Conservation (phyloP, 169 alveolate genomes). For the Cryptosporidium ryanae region DNA sequence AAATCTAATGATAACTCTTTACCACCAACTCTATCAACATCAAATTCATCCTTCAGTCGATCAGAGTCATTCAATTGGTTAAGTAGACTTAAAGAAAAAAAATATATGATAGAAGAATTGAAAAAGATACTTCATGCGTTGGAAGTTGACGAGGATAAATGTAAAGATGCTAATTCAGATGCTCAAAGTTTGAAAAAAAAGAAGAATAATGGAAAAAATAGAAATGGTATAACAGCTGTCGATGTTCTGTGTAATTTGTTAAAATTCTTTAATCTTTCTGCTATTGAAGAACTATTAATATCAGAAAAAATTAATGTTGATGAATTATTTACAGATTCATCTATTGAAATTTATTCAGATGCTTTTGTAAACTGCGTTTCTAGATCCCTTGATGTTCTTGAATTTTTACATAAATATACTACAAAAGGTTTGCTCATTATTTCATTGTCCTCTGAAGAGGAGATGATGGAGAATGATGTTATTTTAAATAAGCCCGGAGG, state of each 20-base stretch:
- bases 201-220: conserved; percentile 18
- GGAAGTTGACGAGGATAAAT: background rate
- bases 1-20: conserved; percentile 7
- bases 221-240: conserved; percentile 15
- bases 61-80: background rate
- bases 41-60: background rate
- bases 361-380: conserved; percentile 19
- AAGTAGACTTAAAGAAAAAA: background rate
- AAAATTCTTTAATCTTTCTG: conserved; percentile 34
- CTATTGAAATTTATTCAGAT: conserved; percentile 32
- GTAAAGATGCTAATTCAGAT: background rate
- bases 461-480: conserved; percentile 21
- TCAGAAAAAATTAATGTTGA: conserved; percentile 15
- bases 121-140: conserved; percentile 27
- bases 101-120: conserved; percentile 38
- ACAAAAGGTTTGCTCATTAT: conserved; percentile 15
- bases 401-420: background rate
- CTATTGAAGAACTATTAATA: conserved; percentile 25
- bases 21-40: conserved; percentile 7
- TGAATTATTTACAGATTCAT: conserved; percentile 6
- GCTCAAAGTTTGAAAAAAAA: background rate
- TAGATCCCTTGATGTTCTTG: conserved; percentile 14
- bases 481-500: background rate
- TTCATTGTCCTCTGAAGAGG: conserved; percentile 17
- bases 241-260: conserved; percentile 24